A percentile compares a stretch with the other conserved stretches of the same genome.
Conservation (phyloP, 192 early-diverging fungal genomes). For the Coemansia biformis region DNA sequence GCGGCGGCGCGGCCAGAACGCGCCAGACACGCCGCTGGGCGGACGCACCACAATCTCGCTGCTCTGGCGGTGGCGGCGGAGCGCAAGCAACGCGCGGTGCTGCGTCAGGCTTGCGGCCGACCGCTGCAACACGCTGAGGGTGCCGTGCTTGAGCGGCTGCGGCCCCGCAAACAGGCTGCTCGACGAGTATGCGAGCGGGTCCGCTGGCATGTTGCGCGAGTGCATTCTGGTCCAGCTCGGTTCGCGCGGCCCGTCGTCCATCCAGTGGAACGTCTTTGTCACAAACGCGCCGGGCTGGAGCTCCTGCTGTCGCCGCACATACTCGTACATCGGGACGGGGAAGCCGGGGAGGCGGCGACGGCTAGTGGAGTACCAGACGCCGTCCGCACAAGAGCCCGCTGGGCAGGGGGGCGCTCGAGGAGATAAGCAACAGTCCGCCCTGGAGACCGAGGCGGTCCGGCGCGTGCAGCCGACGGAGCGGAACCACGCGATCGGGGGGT, state of each 20-base stretch:
- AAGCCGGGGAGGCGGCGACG: too few species aligned
- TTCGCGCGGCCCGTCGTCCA: conserved; percentile 31
- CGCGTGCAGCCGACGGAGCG: too few species aligned
- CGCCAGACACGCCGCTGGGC: conserved; percentile 29
- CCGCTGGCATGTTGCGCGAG: conserved; percentile 12
- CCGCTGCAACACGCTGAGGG: conserved; percentile 27
- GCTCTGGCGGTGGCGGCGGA: conserved; percentile 35
- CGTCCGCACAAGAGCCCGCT: too few species aligned
- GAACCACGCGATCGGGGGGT: too few species aligned
- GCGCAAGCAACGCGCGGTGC: conserved; percentile 24
- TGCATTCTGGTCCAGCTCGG: conserved; percentile 35
- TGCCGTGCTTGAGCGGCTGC: conserved; percentile 11
- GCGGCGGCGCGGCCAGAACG: conserved; percentile 24
- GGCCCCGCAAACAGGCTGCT: conserved; percentile 32
- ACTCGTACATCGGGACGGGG: conserved; percentile 35
- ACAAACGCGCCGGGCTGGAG: conserved; percentile 37
- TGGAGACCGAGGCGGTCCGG: too few species aligned
- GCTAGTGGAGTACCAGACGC: too few species aligned
- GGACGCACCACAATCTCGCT: conserved; percentile 33
- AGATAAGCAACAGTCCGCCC: too few species aligned
- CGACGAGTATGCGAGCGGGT: conserved; percentile 41
- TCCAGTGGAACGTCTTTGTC: conserved; percentile 48
- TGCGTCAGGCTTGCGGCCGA: conserved; percentile 30
- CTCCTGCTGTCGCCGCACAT: conserved; percentile 51
- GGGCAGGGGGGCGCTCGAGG: too few species aligned